Percentiles rank a stretch among this genome's conserved stretches.
Conservation (phyloP, 2,329 filamentous ascomycete genomes). For the Ceratocystis cacaofunesta region DNA sequence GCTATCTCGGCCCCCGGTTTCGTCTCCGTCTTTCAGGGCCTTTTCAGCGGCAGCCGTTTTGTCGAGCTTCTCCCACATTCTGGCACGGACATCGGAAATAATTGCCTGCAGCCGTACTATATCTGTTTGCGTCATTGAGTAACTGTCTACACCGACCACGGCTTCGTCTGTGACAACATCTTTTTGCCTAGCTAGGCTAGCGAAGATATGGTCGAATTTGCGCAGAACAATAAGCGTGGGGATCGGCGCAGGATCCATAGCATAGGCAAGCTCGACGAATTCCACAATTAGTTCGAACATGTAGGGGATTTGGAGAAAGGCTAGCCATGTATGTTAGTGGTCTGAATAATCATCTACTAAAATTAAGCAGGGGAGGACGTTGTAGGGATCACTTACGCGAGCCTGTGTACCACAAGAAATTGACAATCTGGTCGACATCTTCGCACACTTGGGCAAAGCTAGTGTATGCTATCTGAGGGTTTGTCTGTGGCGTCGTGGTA, state of each 20-base stretch:
- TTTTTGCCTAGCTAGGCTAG: slow-evolving; percentile 53
- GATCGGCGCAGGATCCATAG: slow-evolving; percentile 32
- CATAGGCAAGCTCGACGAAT: slow-evolving; percentile 52
- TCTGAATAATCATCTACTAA: not conserved
- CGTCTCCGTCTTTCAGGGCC: not conserved
- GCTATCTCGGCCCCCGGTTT: not conserved
- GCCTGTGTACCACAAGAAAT: slow-evolving; percentile 73
- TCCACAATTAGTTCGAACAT: slow-evolving; percentile 67
- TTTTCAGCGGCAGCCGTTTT: slow-evolving; percentile 23
- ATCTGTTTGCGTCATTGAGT: slow-evolving; percentile 43
- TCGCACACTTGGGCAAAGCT: slow-evolving; percentile 54
- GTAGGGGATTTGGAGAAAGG: slow-evolving; percentile 46
- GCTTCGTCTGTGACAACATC: slow-evolving; percentile 49
- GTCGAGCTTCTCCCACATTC: slow-evolving; percentile 29
- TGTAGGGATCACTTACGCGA: slow-evolving; percentile 48
- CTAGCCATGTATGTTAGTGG: slow-evolving; percentile 18
- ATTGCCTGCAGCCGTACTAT: slow-evolving; percentile 77
- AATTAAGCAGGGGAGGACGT: too few species aligned
- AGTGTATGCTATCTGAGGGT: slow-evolving; percentile 38
- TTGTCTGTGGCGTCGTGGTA: slow-evolving; percentile 26
- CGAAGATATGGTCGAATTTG: slow-evolving; percentile 75
- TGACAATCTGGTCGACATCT: slow-evolving; percentile 60
- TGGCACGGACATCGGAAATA: slow-evolving; percentile 58
- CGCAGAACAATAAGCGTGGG: slow-evolving; percentile 54
- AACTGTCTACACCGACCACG: slow-evolving; percentile 56